Evolutionary conservation across 306 rosid species (phyloP), one percentile per base, ranked within the genome.

Genomic region (Malus fusca): DNA sequence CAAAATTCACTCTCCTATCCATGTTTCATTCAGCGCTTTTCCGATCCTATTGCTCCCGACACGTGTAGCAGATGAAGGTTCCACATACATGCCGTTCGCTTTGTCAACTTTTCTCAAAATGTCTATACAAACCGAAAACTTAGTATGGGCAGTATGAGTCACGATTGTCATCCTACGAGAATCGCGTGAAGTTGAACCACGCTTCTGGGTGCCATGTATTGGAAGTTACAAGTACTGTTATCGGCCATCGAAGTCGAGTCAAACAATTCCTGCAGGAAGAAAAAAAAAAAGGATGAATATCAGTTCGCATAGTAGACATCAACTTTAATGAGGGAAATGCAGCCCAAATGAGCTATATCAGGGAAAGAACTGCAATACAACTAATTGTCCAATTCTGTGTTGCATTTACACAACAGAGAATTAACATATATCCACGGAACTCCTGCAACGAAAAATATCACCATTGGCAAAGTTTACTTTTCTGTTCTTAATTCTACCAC

Each of bases 251-350:
- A 84, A 68, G 72, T 73, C 83, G 78, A 30, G 86, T 88, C 69
- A 84, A 82, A 31, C 74, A 84, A 80, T 76, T 89, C 90, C 94
- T 89, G 97, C 87, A 82, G 31, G 66, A 62, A 56, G 73, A 66
- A 15, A 15, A 5, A 17, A 40, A 40, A 2, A 35, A 31, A 4
- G 33, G 46, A 81, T 18, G 76, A 59, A 74, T 71, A 55, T 65
- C 51, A 31, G 71, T 62, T 33, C 53, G 23, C 73, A 77, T 69
- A 64, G 62, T 35, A 71, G 84, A 71, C 76, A 64, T 59, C n/a
- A 52, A 61, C 26, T 9, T 48, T 31, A 68, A 56, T 30, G 75
- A 56, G 59, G 56, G 23, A 76, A 52, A 19, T 18, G 61, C 63
- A 58, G 31, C 5, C 66, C 37, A 63, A 30, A 28, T 17, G 23